A percentile compares a stretch with the other conserved stretches of the same genome.
phyloP scores from a whole-genome alignment of 176 grass and related monocot species.

The Eragrostis curvula region DNA sequence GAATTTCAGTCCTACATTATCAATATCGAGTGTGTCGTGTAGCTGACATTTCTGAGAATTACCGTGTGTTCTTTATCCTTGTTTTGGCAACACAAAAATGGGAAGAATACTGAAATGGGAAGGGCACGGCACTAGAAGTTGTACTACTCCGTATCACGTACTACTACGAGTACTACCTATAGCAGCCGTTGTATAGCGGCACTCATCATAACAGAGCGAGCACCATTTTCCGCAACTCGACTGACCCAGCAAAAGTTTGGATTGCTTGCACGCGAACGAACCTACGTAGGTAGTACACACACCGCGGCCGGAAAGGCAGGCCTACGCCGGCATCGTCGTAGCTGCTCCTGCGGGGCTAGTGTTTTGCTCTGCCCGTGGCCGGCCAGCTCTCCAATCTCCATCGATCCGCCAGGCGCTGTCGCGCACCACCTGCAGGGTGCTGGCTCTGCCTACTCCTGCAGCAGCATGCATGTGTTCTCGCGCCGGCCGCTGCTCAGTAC shows the following conservation, averaged over 20 bases:
- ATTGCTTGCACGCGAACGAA: conserved; percentile 31
- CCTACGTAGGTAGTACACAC: neutral
- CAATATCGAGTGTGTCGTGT: no score
- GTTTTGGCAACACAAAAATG: no score
- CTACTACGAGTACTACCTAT: conserved; percentile 4
- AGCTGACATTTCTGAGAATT: no score
- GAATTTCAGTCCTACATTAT: no score
- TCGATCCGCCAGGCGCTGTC: conserved; percentile 30
- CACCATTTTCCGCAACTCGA: neutral
- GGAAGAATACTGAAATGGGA: no score
- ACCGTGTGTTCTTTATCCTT: no score
- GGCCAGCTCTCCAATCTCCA: conserved; percentile 2
- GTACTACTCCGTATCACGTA: no score
- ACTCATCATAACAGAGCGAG: neutral
- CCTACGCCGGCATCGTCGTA: neutral
- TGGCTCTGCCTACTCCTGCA: neutral
- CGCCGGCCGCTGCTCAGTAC: conserved; percentile 28
- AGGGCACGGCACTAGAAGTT: no score
- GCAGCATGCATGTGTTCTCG: conserved; percentile 31
- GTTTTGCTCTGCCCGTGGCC: neutral
- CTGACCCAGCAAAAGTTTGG: neutral
- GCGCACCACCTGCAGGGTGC: neutral
- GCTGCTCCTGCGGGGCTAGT: neutral
- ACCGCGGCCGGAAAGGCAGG: conserved; percentile 6
- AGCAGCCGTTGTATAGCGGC: neutral